Evolutionary conservation across 805 yeast species (phyloP), one percentile per base, ranked within the genome.

Genomic region (Lipomyces orientalis): DNA sequence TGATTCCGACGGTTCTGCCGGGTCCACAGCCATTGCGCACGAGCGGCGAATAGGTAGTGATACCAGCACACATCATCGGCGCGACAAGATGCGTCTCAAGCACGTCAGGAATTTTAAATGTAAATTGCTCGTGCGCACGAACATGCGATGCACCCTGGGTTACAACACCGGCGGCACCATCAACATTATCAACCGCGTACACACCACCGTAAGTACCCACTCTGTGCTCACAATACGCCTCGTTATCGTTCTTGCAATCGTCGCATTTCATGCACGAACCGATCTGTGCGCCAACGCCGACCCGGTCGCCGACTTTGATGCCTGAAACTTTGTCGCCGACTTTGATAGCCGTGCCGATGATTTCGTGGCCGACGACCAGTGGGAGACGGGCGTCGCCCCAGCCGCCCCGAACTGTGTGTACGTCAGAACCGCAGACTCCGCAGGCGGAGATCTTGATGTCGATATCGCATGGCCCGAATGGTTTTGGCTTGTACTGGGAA

Each of bases 281-380:
- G n/a, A 83, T 80, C 73, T 85, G 87, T 22, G 95, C 93, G 72
- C 96, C 96, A 60, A 89, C 84, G 64, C 94, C 96, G 31, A 89
- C 95, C 70, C 91, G 81, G 69, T 91, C 88, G 63, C 96, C 97
- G 22, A 88, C 76, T 75, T 82, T 79, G 79, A 82, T 60, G 29
- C 62, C 62, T 14, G 76, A 71, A 16, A 69, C 89, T 86, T 83
- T 79, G 10, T 80, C 71, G 62, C 95, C 96, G 46, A 89, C 81
- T 49, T 58, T 49, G 34, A 70, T 60, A 22, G 71, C 80, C 22
- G 64, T 65, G 19, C 81, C 81, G 33, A 75, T 72, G 35, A 78
- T 76, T 61, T 78, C 88, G 75, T 85, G 88, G 39, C 88, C 88
- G 69, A 83, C 82, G 34, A 84, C 81, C 70, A 71, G 77, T 72